These are phyloP conservation scores for Phialophora macrospora DNA, from an alignment of 2,329 filamentous ascomycete genomes.

Conservation along the genomic window DNA sequence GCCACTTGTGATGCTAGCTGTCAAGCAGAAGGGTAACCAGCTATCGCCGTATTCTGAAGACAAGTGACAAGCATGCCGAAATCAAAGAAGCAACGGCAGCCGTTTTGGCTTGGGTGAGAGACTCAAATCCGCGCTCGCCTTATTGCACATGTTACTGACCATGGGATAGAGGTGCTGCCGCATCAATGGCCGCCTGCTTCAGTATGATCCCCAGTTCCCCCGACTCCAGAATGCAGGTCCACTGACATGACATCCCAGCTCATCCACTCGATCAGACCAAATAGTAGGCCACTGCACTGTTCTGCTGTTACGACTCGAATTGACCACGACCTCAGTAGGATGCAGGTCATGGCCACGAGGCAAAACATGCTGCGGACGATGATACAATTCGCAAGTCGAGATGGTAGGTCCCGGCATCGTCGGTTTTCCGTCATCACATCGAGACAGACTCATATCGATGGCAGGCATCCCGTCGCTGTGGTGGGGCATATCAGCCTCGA, in stretches of 20 bases:
- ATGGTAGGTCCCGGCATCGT: conserved; percentile 18
- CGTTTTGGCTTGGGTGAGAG: conserved; percentile 34
- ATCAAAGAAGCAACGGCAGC: conserved; percentile 29
- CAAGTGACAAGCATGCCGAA: conserved; percentile 21
- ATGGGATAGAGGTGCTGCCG: conserved; percentile 27
- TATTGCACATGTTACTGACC: conserved; percentile 8
- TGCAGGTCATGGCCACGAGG: conserved; percentile 31
- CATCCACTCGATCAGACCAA: conserved; percentile 34
- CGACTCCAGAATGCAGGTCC: background rate
- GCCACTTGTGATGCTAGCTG: background rate
- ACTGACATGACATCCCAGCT: conserved; percentile 21
- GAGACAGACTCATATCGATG: conserved; percentile 6
- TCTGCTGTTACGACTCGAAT: background rate
- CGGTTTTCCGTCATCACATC: background rate
- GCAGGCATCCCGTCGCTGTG: conserved; percentile 29
- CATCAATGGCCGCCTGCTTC: conserved; percentile 32
- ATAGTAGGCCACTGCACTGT: conserved; percentile 25
- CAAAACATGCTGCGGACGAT: conserved; percentile 32
- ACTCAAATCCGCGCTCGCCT: background rate
- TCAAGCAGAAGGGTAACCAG: background rate
- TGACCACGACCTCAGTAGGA: conserved; percentile 22
- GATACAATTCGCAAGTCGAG: conserved; percentile 28
- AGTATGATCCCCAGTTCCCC: conserved; percentile 15
- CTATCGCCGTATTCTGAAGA: background rate
- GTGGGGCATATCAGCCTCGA: conserved; percentile 34